Evolutionary conservation across 2,329 filamentous ascomycete species (phyloP), one percentile per base, ranked within the genome.

Genomic region (Cercospora citrullina): DNA sequence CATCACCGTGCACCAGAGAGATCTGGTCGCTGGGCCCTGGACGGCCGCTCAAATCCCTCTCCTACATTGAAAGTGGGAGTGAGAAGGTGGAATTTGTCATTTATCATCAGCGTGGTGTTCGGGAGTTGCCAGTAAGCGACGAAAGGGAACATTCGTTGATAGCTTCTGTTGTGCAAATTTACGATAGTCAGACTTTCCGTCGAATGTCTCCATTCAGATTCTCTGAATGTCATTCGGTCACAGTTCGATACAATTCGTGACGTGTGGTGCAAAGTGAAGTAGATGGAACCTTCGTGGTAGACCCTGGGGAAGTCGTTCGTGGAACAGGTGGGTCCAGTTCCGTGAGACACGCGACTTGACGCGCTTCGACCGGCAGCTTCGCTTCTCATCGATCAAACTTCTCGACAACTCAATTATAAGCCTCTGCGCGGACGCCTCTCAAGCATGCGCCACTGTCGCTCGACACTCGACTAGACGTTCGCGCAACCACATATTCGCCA

Each of bases 1-100:
- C 55, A 71, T 78, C 45, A 73, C 71, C 7, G 72, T 75, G 62
- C 76, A 72, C 42, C 73, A 72, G 16, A 68, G 77, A 39, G 77
- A 78, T 68, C 60, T 77, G 10, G 55, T 72, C 18, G 72, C 70
- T 9, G 77, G 77, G 14, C 67, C 72, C 64, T 78, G 77, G 77
- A 68, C 71, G 23, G 53, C 53, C 16, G 71, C 73, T 42, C 60
- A 65, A 12, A 72, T 74, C 28, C 72, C 72, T 28, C n/a, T 64
- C 2, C 18, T 58, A 53, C 18, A 36, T 26, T 64, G 26, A 39
- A 16, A 6, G 2, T 33, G 14, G 26, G 39, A 16, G 4, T 48
- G 10, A 16, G 18, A 23, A 23, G 4, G 3, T 42, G 39, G 58
- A 21, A 60, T 28, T 39, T 23, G 39, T 60, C 21, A 30, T 59